Evolutionary conservation across 768 basidiomycete species (phyloP).

Genomic region (Suillus fuscotomentosus): DNA sequence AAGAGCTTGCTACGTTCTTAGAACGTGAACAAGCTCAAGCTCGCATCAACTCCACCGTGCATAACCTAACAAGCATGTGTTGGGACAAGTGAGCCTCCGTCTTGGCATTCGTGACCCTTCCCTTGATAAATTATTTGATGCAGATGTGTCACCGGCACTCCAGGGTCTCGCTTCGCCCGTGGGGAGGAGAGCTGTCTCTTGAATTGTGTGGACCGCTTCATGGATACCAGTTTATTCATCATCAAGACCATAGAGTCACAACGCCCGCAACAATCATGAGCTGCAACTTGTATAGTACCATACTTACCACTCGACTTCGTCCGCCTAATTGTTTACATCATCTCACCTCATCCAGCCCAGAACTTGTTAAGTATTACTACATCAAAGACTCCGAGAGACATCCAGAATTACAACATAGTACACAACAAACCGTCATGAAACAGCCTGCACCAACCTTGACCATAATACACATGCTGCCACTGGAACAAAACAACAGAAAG

Average conservation of each 20-base stretch:
- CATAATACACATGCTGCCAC: constrained; percentile 49
- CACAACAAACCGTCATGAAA: constrained; percentile 17
- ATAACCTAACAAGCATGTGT: constrained; percentile 78
- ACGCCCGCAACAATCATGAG: constrained; percentile 37
- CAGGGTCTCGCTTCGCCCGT: constrained; percentile 75
- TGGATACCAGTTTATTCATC: constrained; percentile 84
- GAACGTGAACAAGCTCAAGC: constrained; percentile 84
- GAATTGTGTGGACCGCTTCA: constrained; percentile 91
- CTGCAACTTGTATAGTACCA: not conserved
- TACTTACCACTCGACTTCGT: not conserved
- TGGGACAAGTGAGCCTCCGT: constrained; percentile 80
- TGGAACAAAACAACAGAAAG: constrained; percentile 73
- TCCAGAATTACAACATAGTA: constrained; percentile 8
- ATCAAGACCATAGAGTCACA: constrained; percentile 58
- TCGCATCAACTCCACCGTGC: constrained; percentile 63
- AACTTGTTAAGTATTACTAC: not conserved
- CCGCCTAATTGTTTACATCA: constrained; percentile 3
- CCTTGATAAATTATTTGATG: constrained; percentile 13
- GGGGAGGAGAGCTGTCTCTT: constrained; percentile 78
- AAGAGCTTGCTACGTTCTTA: constrained; percentile 77
- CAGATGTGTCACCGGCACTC: constrained; percentile 81
- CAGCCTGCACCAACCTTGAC: constrained; percentile 32
- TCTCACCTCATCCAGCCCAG: not conserved
- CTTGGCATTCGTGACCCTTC: not conserved
- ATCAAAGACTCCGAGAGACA: not conserved